Conservation (phyloP, 192 early-diverging fungal species). For the Geranomyces michiganensis region DNA sequence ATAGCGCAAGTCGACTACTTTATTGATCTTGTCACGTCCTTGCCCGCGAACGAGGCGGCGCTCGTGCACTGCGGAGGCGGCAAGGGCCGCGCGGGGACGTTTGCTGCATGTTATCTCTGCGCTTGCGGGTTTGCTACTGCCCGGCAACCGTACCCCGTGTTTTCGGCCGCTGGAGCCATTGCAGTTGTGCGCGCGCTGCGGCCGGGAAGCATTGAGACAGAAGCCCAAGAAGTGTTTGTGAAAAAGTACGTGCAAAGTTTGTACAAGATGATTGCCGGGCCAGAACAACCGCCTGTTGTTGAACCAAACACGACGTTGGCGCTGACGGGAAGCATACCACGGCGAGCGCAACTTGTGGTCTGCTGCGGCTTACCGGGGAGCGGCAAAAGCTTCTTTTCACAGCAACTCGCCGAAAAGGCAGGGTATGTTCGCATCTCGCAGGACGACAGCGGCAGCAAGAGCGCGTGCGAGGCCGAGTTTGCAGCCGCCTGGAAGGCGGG, state of each 20-base stretch:
- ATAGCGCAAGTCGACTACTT: conserved; percentile 47
- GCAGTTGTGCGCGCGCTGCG: conserved; percentile 37
- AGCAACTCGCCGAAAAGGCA: conserved; percentile 1
- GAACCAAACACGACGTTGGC: too few relatives aligned
- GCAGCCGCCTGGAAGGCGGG: conserved; percentile 1
- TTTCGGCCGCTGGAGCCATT: conserved; percentile 42
- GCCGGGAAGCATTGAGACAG: conserved; percentile 45
- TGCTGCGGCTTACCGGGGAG: conserved; percentile 43
- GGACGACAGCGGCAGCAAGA: conserved; percentile 37
- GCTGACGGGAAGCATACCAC: not conserved
- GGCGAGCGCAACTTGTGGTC: conserved; percentile 31
- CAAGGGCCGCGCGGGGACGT: conserved; percentile 47
- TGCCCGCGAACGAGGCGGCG: conserved; percentile 28
- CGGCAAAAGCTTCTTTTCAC: conserved; percentile 46
- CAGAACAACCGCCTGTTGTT: too few relatives aligned
- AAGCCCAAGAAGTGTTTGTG: conserved; percentile 47
- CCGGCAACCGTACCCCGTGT: conserved; percentile 23
- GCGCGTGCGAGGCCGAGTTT: conserved; percentile 29
- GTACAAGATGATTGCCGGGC: conserved; percentile 7
- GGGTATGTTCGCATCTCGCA: conserved; percentile 40
- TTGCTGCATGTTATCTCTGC: conserved; percentile 42
- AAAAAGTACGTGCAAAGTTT: conserved; percentile 32
- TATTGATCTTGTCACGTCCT: conserved; percentile 22
- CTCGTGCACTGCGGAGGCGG: conserved; percentile 55
- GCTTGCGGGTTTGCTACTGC: conserved; percentile 35